Conservation (phyloP, 83 land plant genomes). For the Diphasiastrum complanatum region DNA sequence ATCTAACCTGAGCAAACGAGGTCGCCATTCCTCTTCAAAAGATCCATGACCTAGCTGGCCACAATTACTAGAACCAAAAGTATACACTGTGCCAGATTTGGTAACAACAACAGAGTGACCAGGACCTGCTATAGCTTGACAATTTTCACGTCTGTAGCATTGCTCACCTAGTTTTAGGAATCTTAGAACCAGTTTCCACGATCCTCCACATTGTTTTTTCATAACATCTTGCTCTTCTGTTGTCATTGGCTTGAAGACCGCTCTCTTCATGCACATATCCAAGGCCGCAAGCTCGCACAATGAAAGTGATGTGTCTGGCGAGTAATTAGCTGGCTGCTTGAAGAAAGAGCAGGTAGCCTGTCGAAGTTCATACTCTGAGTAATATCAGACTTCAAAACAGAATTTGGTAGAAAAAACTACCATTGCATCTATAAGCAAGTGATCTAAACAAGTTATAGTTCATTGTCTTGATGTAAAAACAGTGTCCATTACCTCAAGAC, state of each 20-base stretch:
- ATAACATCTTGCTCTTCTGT: conserved; percentile 40
- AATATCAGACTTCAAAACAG: not conserved
- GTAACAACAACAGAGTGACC: conserved; percentile 86
- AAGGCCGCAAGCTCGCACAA: conserved; percentile 80
- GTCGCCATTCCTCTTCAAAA: conserved; percentile 62
- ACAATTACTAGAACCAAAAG: conserved; percentile 73
- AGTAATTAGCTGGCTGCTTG: conserved; percentile 64
- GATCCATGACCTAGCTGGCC: conserved; percentile 90
- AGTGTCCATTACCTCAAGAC: conserved; percentile 59
- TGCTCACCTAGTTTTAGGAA: conserved; percentile 63
- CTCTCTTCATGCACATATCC: conserved; percentile 73
- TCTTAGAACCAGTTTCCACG: conserved; percentile 77
- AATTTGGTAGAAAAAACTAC: not conserved
- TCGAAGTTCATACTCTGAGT: not conserved
- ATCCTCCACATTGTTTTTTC: conserved; percentile 67
- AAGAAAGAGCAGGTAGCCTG: conserved; percentile 86
- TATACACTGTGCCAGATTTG: conserved; percentile 49
- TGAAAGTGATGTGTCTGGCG: conserved; percentile 59
- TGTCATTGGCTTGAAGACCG: conserved; percentile 66
- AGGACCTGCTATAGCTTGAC: conserved; percentile 85
- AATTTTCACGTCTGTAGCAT: conserved; percentile 58
- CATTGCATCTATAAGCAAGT: not conserved
- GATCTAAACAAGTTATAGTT: not conserved
- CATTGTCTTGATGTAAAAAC: not conserved
- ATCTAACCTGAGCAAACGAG: conserved; percentile 60